A percentile compares a stretch with the other conserved stretches of the same genome.
These are phyloP conservation scores for Chionographis japonica DNA, from an alignment of 106 monocot species.

Conservation along the genomic window DNA sequence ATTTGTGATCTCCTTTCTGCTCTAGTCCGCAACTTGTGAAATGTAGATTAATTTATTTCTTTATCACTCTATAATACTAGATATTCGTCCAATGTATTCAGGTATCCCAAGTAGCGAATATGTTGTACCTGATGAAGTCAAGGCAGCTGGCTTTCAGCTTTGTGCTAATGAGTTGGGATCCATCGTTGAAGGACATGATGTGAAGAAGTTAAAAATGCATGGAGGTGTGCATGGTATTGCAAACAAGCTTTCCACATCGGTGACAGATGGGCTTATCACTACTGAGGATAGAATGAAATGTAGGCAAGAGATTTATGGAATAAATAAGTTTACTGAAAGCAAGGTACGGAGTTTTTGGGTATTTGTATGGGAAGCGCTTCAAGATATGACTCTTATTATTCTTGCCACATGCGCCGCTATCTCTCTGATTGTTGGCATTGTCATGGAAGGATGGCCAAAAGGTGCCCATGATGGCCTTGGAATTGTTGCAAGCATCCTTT, in stretches of 20 bases:
- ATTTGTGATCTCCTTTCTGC: background rate
- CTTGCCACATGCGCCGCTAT: slow-evolving; percentile 28
- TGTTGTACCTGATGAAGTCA: slow-evolving; percentile 22
- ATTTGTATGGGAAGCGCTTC: slow-evolving; percentile 46
- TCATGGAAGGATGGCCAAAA: slow-evolving; percentile 48
- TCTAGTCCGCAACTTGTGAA: no score
- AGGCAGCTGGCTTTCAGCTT: slow-evolving; percentile 32
- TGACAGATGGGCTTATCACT: slow-evolving; percentile 15
- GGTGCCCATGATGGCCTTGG: slow-evolving; percentile 48
- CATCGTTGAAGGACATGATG: slow-evolving; percentile 36
- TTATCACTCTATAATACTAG: background rate
- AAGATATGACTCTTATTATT: slow-evolving; percentile 43
- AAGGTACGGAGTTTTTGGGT: slow-evolving; percentile 23
- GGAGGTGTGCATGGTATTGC: slow-evolving; percentile 26
- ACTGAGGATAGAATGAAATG: slow-evolving; percentile 12
- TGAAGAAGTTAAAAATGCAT: slow-evolving; percentile 27
- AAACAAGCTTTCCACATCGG: slow-evolving; percentile 24
- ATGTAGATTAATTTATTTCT: background rate
- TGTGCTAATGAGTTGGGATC: slow-evolving; percentile 36
- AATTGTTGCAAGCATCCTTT: slow-evolving; percentile 35
- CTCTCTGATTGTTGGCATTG: slow-evolving; percentile 36
- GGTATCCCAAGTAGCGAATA: slow-evolving; percentile 18
- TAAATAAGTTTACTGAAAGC: slow-evolving; percentile 39
- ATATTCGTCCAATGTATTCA: background rate
- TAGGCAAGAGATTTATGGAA: slow-evolving; percentile 28